Evolutionary conservation across 805 yeast genomes (phyloP).

Genomic region (Monosporozyma aerobia): DNA sequence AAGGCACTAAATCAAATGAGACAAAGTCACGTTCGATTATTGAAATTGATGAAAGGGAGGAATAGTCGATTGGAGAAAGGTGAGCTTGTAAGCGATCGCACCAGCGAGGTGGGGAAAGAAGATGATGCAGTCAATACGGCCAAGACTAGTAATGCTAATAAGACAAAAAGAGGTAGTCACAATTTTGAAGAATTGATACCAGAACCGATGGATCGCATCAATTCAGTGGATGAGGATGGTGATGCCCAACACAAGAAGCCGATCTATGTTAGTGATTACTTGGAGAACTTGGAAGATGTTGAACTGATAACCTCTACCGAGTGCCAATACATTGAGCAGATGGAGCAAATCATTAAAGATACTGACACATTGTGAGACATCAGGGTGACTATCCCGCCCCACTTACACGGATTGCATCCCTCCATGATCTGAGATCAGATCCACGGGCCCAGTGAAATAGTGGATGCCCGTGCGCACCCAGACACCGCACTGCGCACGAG

Average conservation of each 20-base stretch:
- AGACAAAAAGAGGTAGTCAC: background rate
- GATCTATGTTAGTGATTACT: conserved; percentile 8
- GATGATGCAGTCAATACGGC: background rate
- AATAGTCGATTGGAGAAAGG: conserved; percentile 10
- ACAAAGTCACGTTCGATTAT: conserved; percentile 43
- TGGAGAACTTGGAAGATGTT: conserved; percentile 5
- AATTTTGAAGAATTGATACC: background rate
- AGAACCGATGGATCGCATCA: background rate
- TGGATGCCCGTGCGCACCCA: background rate
- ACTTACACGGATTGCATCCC: too few species aligned
- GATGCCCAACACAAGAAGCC: background rate
- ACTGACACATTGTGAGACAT: background rate
- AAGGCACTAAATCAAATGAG: conserved; percentile 40
- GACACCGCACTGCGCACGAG: too few species aligned
- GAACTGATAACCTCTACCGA: conserved; percentile 7
- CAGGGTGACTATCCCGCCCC: too few species aligned
- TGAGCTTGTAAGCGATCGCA: background rate
- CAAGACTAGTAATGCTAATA: background rate
- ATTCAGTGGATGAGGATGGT: background rate
- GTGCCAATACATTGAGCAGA: conserved; percentile 12
- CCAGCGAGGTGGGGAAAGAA: background rate
- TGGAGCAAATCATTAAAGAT: conserved; percentile 14
- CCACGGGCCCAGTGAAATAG: background rate
- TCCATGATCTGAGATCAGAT: too few species aligned
- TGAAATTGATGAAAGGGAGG: conserved; percentile 28